Conservation (phyloP, 176 grass and related monocot species). For the Thalia dealbata region DNA sequence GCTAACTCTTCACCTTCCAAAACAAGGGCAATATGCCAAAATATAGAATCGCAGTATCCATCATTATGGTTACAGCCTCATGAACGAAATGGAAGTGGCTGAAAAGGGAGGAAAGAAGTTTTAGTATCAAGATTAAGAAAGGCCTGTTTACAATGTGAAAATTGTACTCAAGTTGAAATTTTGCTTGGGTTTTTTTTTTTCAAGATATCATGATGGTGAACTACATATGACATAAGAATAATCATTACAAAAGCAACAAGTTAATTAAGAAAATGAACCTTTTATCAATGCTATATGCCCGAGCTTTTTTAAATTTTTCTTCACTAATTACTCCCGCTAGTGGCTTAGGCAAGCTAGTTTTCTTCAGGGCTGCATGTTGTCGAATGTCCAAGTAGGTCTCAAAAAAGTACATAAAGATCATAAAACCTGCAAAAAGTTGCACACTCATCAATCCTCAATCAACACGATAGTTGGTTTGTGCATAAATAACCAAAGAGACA, state of each 20-base stretch:
- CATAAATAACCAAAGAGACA: constrained; percentile 3
- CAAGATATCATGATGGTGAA: background rate
- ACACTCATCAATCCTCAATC: background rate
- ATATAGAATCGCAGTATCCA: constrained; percentile 82
- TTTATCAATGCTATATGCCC: constrained; percentile 94
- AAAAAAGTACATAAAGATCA: constrained; percentile 87
- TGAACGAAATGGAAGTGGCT: constrained; percentile 82
- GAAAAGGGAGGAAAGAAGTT: background rate
- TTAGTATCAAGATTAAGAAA: background rate
- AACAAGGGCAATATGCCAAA: constrained; percentile 80
- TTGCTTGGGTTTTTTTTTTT: background rate
- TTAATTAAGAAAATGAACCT: constrained; percentile 33
- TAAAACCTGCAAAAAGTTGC: constrained; percentile 66
- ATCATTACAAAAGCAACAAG: background rate
- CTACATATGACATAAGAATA: constrained; percentile 11
- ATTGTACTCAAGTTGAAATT: background rate
- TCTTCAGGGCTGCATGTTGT: constrained; percentile 65
- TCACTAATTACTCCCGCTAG: constrained; percentile 68
- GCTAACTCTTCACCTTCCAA: constrained; percentile 64
- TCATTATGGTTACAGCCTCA: constrained; percentile 71
- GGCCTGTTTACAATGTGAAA: background rate
- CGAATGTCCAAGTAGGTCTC: constrained; percentile 90
- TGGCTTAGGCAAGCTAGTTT: constrained; percentile 55
- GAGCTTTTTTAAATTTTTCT: constrained; percentile 75
- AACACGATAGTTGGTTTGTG: background rate